Evolutionary conservation across 2,329 filamentous ascomycete genomes (phyloP).

Genomic region (Neofusicoccum kwambonambiense): DNA sequence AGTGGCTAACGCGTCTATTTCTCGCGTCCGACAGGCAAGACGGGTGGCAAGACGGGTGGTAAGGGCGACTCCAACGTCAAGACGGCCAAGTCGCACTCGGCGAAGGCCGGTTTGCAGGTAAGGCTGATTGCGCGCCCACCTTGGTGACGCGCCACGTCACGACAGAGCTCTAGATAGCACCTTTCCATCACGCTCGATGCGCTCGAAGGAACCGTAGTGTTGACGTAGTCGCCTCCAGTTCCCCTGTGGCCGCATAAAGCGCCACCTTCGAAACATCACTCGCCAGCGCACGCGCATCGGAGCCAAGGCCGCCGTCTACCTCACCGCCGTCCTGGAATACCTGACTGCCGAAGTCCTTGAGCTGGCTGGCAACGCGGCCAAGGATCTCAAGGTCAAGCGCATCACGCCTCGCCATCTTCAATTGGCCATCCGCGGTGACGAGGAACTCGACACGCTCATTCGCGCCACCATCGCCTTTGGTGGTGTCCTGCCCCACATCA

Average conservation of each 20-base stretch:
- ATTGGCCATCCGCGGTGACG: conserved; percentile 95
- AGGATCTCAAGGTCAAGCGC: conserved; percentile 99
- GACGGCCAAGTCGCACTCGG: conserved; percentile 89
- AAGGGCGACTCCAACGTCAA: conserved; percentile 78
- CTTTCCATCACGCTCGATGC: conserved; percentile 1
- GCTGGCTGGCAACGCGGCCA: conserved; percentile 95
- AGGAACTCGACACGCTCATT: conserved; percentile 96
- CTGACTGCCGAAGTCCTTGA: conserved; percentile 97
- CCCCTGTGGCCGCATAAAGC: conserved; percentile 99
- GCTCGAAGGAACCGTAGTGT: not conserved
- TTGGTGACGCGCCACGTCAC: conserved; percentile 18
- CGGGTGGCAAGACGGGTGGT: conserved; percentile 84
- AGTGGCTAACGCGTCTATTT: conserved; percentile 29
- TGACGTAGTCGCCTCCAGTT: conserved; percentile 60
- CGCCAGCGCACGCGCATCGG: conserved; percentile 99
- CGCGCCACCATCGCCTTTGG: conserved; percentile 97
- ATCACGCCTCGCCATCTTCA: conserved; percentile 98
- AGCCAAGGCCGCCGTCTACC: conserved; percentile 96
- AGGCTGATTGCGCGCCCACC: conserved; percentile 41
- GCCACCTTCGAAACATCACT: conserved; percentile 98
- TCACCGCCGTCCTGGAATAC: conserved; percentile 97
- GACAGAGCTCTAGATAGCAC: conserved; percentile 10
- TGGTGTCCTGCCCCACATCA: conserved; percentile 98
- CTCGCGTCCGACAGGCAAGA: conserved; percentile 44
- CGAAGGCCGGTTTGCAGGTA: conserved; percentile 93